phyloP scores from a whole-genome alignment of 768 basidiomycete species.

The Suillus subaureus region DNA sequence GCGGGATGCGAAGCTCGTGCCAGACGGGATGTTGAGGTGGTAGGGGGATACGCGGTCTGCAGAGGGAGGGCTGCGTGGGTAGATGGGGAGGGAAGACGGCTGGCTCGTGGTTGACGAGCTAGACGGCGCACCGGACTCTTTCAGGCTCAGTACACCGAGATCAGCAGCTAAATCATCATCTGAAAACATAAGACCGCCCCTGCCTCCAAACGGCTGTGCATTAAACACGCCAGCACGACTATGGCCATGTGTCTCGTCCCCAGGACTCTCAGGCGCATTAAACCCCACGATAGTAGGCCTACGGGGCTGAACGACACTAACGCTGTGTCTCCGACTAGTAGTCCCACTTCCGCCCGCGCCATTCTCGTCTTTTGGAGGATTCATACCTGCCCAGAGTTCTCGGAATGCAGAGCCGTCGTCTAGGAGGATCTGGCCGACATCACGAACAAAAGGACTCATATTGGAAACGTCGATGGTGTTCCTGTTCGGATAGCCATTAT shows the following conservation, averaged over 20 bases:
- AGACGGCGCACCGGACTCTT: conserved; percentile 29
- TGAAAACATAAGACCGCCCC: conserved; percentile 66
- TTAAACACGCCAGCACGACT: conserved; percentile 35
- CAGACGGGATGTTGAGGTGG: conserved; percentile 58
- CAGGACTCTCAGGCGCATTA: conserved; percentile 51
- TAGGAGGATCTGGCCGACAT: conserved; percentile 75
- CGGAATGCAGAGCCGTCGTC: conserved; percentile 74
- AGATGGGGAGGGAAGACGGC: conserved; percentile 76
- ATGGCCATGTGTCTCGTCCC: conserved; percentile 37
- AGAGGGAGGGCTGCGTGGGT: conserved; percentile 63
- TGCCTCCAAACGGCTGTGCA: conserved; percentile 38
- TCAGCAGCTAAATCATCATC: conserved; percentile 83
- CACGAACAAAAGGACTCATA: conserved; percentile 84
- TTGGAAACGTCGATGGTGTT: conserved; percentile 64
- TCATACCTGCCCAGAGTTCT: conserved; percentile 76
- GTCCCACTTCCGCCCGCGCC: conserved; percentile 73
- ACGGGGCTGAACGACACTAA: conserved; percentile 79
- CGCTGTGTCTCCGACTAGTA: conserved; percentile 81
- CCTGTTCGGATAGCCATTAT: conserved; percentile 49
- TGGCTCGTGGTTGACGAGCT: conserved; percentile 52
- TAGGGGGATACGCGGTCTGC: conserved; percentile 57
- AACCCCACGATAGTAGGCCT: conserved; percentile 70
- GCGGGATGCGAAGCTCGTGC: conserved; percentile 46
- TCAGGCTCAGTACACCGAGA: conserved; percentile 64
- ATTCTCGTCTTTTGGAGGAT: conserved; percentile 63